Conservation (phyloP, 1,284 basidiomycete genomes). For the Caloboletus firmus region DNA sequence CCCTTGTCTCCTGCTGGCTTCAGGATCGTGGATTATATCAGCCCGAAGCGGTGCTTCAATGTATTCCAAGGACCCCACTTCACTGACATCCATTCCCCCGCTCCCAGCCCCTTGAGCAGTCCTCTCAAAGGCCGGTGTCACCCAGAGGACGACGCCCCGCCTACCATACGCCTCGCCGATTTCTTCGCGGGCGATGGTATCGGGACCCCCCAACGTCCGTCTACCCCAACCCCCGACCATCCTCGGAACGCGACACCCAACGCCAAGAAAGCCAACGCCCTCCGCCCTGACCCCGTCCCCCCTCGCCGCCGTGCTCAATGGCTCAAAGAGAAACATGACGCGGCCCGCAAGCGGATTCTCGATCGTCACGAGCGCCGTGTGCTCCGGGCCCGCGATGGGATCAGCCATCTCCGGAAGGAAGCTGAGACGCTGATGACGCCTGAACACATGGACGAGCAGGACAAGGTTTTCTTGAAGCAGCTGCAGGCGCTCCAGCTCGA, state of each 20-base stretch:
- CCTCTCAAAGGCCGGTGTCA: conserved; percentile 9
- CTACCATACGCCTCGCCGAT: conserved; percentile 7
- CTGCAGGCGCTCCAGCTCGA: conserved; percentile 20
- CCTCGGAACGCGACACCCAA: background rate
- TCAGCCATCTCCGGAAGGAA: conserved; percentile 9
- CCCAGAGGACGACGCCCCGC: conserved; percentile 12
- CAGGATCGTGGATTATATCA: conserved; percentile 23
- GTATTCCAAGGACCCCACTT: conserved; percentile 15
- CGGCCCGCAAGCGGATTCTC: background rate
- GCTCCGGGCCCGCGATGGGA: background rate
- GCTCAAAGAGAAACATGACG: conserved; percentile 6
- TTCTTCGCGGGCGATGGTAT: conserved; percentile 1
- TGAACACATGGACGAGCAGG: conserved; percentile 15
- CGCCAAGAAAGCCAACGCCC: background rate
- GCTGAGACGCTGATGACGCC: conserved; percentile 19
- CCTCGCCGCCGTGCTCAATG: conserved; percentile 1
- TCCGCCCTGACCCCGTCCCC: background rate
- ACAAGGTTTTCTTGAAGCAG: conserved; percentile 29
- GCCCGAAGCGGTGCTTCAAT: conserved; percentile 21
- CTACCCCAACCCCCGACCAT: background rate
- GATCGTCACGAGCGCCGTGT: conserved; percentile 6
- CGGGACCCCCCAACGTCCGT: background rate
- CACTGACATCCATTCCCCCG: conserved; percentile 8
- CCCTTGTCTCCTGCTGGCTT: conserved; percentile 27
- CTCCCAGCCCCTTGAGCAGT: conserved; percentile 16